Percentiles rank a stretch among this genome's conserved stretches.
Evolutionary conservation across 2,329 filamentous ascomycete genomes (phyloP).

Genomic region (Ophiostoma fasciatum): DNA sequence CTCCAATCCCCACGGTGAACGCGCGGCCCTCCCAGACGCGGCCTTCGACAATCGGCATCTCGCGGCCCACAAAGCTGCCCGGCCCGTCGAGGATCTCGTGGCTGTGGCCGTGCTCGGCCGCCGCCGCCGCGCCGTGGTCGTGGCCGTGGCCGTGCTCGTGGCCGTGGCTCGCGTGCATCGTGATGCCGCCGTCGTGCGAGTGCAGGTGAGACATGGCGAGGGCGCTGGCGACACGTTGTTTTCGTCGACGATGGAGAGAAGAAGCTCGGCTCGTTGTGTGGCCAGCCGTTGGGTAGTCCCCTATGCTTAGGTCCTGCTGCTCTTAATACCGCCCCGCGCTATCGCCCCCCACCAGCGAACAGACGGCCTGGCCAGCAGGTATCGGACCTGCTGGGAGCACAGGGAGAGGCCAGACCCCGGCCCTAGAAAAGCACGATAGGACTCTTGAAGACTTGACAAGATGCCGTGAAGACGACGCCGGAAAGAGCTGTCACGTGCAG

Average conservation of each 20-base stretch:
- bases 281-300: too few species aligned
- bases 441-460: too few species aligned
- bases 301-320: too few species aligned
- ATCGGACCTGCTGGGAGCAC: too few species aligned
- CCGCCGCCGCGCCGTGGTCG: constrained; percentile 35
- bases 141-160: constrained; percentile 30
- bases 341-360: too few species aligned
- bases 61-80: constrained; percentile 74
- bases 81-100: constrained; percentile 93
- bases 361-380: too few species aligned
- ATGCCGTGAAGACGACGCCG: too few species aligned
- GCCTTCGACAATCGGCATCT: constrained; percentile 87
- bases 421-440: too few species aligned
- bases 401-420: too few species aligned
- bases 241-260: background rate
- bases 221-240: background rate
- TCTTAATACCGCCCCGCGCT: too few species aligned
- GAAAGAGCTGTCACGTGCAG: too few species aligned
- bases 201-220: constrained; percentile 13
- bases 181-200: constrained; percentile 33
- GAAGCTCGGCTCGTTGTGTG: background rate
- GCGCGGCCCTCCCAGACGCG: constrained; percentile 77
- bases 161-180: constrained; percentile 24
- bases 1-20: constrained; percentile 96
- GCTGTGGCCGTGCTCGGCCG: constrained; percentile 74